phyloP scores from a whole-genome alignment of 805 yeast genomes.

The Candida argentea region DNA sequence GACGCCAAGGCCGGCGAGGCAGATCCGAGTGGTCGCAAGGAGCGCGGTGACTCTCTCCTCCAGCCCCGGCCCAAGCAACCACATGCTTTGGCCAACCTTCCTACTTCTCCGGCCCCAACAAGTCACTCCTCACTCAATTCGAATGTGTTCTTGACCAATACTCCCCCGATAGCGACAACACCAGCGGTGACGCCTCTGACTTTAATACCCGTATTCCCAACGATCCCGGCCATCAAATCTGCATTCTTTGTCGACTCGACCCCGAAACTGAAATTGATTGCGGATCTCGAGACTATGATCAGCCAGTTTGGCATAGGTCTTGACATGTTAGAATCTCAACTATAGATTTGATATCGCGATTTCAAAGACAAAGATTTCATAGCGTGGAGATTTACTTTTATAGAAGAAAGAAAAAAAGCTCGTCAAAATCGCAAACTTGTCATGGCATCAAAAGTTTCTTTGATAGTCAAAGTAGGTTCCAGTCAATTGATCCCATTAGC shows the following conservation, averaged over 20 bases:
- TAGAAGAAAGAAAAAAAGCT: background rate
- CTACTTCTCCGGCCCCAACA: slow-evolving; percentile 1
- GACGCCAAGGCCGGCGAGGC: slow-evolving; percentile 1
- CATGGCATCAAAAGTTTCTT: too few relatives aligned
- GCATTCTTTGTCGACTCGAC: slow-evolving; percentile 29
- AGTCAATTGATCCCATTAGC: too few relatives aligned
- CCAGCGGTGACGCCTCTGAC: background rate
- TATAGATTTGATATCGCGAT: too few relatives aligned
- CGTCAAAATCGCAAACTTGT: too few relatives aligned
- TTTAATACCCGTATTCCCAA: slow-evolving; percentile 16
- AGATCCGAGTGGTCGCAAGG: background rate
- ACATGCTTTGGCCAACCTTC: background rate
- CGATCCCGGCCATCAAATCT: slow-evolving; percentile 24
- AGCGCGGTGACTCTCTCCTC: slow-evolving; percentile 1
- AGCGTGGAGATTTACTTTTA: slow-evolving; percentile 9
- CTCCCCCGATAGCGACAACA: slow-evolving; percentile 4
- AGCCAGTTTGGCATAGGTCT: slow-evolving; percentile 28
- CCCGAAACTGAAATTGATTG: slow-evolving; percentile 23
- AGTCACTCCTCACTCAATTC: slow-evolving; percentile 1
- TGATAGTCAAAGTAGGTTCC: too few relatives aligned
- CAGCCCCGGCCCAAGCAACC: background rate
- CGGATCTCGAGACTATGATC: slow-evolving; percentile 29
- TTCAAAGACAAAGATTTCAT: too few relatives aligned
- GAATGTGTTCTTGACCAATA: slow-evolving; percentile 6
- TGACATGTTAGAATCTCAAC: slow-evolving; percentile 34